Percentiles rank a stretch among this genome's conserved stretches.
Conservation (phyloP, 176 grass and related monocot species). For the Alopecurus myosuroides region DNA sequence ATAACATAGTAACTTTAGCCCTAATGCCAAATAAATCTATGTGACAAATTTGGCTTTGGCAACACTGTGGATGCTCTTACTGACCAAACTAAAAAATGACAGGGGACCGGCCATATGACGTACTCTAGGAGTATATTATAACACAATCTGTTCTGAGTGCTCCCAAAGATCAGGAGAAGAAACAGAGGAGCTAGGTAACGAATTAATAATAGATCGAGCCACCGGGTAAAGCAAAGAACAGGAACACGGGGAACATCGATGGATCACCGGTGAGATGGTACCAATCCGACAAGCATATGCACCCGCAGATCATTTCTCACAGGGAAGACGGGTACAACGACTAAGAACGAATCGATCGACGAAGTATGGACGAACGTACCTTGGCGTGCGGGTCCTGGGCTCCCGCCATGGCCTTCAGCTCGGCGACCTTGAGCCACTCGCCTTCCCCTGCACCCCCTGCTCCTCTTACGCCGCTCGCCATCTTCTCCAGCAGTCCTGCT, state of each 20-base stretch:
- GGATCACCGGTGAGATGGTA: too few relatives aligned
- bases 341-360: too few relatives aligned
- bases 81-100: too few relatives aligned
- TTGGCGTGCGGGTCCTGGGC: conserved; percentile 33
- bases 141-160: background rate
- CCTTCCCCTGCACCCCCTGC: conserved; percentile 17
- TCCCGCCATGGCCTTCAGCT: conserved; percentile 35
- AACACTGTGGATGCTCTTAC: too few relatives aligned
- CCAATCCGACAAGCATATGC: background rate
- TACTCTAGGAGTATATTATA: background rate
- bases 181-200: too few relatives aligned
- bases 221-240: background rate
- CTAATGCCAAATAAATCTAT: too few relatives aligned
- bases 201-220: background rate
- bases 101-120: background rate
- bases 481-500: background rate
- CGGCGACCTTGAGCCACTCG: conserved; percentile 42
- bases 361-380: too few relatives aligned
- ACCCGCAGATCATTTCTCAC: too few relatives aligned
- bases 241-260: too few relatives aligned
- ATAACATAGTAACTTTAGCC: too few relatives aligned
- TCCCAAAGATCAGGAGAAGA: background rate
- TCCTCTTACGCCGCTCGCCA: background rate
- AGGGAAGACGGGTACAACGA: too few relatives aligned
- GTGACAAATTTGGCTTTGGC: too few relatives aligned